Evolutionary conservation across 306 rosid genomes (phyloP), one percentile per base, ranked within the genome.

Genomic region (Cucurbita moschata): DNA sequence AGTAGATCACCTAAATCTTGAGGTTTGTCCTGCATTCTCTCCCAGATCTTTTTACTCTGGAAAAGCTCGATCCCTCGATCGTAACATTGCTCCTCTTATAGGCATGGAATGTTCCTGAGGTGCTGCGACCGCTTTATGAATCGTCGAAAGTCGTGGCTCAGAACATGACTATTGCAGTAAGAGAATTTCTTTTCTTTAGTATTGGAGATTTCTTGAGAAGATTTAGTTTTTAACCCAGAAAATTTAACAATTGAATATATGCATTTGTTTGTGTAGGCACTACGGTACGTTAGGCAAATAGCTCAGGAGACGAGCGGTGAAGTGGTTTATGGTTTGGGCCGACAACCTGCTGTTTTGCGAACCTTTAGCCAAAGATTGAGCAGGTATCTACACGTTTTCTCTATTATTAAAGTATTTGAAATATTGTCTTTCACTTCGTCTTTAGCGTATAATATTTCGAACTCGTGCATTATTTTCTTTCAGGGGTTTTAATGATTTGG

Each of bases 31-130:
- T 57, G 58, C 46, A 55, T 64, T 37, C 16, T 7, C 13, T 51
- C 56, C 21, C 15, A 4, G 1, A 19, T 51, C 2, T 54, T 50
- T n/a, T 42, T 18, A 58, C 37, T 8, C 8, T 26, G 30, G 16
- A 54, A 54, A 39, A 49, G 8, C 30, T 72, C 40, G 51, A 53
- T 57, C 49, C 42, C 51, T 19, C 42, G 12, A 23, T 54, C 13
- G 10, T 39, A 26, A 5, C 19, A 18, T 55, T 19, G 21, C 26
- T 55, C 15, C 42, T 18, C 40, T 72, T 12, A 7, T 77, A 94
- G 99, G 86, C 99, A 30, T 91, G 97, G 99, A 91, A 86, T 82
- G 99, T 91, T 72, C 99, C 99, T 40, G 99, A 94, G 82, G 97
- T 94, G 79, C 80, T 91, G 68, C 90, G 99, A 47, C 97, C 99